Evolutionary conservation across 495 filamentous ascomycete species (phyloP).

Genomic region (Penicillium malachiteum): DNA sequence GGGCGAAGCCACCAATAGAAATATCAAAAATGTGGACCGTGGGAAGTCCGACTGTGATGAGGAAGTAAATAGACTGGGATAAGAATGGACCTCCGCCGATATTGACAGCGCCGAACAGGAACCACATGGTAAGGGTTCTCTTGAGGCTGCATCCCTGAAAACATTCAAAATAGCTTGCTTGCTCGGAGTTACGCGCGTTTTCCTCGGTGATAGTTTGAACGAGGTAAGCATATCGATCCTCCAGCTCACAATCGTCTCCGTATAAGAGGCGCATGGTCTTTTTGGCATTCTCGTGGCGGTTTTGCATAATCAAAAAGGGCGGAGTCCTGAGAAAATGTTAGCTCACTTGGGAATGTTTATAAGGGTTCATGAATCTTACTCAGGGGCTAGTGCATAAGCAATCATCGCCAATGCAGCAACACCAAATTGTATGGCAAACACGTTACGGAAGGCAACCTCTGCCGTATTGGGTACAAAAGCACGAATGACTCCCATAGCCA

Average conservation of each 20-base stretch:
- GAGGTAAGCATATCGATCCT: conserved; percentile 16
- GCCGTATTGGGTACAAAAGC: conserved; percentile 21
- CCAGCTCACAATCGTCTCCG: conserved; percentile 8
- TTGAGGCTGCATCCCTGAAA: conserved; percentile 25
- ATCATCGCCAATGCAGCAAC: conserved; percentile 13
- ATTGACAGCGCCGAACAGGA: conserved; percentile 22
- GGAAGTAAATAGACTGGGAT: conserved; percentile 28
- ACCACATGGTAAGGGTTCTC: conserved; percentile 25
- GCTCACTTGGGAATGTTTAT: too few relatives aligned
- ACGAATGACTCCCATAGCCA: conserved; percentile 28
- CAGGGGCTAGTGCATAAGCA: conserved; percentile 14
- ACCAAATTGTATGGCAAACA: conserved; percentile 20
- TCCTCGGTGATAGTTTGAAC: conserved; percentile 22
- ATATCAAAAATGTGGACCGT: conserved; percentile 17
- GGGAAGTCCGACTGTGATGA: conserved; percentile 25
- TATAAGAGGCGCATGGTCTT: conserved; percentile 10
- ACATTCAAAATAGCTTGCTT: conserved; percentile 18
- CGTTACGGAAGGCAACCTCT: conserved; percentile 11
- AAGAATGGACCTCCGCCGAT: conserved; percentile 22
- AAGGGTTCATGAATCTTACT: conserved; percentile 16
- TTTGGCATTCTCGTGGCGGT: conserved; percentile 4
- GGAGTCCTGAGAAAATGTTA: not conserved
- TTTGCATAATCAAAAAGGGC: not conserved
- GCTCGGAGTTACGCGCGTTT: conserved; percentile 8
- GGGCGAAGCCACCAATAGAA: conserved; percentile 25